Evolutionary conservation across 371 early-diverging fungal genomes (phyloP).

Genomic region (Umbelopsis sp.): DNA sequence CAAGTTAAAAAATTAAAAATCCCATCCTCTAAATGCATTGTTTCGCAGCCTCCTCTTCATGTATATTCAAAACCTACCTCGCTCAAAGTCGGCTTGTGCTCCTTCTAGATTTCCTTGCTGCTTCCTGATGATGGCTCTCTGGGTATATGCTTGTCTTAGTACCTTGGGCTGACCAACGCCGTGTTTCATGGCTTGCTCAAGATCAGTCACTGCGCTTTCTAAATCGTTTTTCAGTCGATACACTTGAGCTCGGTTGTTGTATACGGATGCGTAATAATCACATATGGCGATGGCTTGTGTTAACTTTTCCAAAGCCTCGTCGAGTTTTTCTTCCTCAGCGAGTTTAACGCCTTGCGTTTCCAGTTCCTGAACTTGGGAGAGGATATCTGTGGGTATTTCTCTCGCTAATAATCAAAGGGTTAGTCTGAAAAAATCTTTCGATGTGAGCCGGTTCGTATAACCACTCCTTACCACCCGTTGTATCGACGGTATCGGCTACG

Average conservation of each 20-base stretch:
- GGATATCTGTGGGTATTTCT: slow-evolving; percentile 30
- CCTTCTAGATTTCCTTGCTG: slow-evolving; percentile 66
- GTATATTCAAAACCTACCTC: slow-evolving; percentile 24
- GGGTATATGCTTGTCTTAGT: slow-evolving; percentile 87
- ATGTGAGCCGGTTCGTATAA: neutral
- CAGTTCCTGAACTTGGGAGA: slow-evolving; percentile 42
- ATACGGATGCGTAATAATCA: slow-evolving; percentile 77
- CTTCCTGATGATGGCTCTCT: slow-evolving; percentile 76
- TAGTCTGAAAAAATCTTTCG: neutral
- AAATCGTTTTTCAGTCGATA: slow-evolving; percentile 65
- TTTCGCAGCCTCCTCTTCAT: neutral
- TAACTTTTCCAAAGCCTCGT: slow-evolving; percentile 50
- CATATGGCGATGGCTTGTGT: slow-evolving; percentile 56
- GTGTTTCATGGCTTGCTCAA: slow-evolving; percentile 71
- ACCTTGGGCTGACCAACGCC: slow-evolving; percentile 65
- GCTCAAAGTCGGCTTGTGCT: slow-evolving; percentile 74
- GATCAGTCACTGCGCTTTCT: slow-evolving; percentile 66
- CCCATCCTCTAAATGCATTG: neutral
- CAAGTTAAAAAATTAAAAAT: slow-evolving; percentile 20
- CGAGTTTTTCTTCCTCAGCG: slow-evolving; percentile 53
- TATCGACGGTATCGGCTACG: slow-evolving; percentile 31
- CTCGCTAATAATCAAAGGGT: slow-evolving; percentile 24
- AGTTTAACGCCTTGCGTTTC: slow-evolving; percentile 52
- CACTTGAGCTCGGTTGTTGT: slow-evolving; percentile 89
- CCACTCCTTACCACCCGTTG: slow-evolving; percentile 31